Evolutionary conservation across 2,329 filamentous ascomycete genomes (phyloP).

Genomic region (Penicillium sp.): DNA sequence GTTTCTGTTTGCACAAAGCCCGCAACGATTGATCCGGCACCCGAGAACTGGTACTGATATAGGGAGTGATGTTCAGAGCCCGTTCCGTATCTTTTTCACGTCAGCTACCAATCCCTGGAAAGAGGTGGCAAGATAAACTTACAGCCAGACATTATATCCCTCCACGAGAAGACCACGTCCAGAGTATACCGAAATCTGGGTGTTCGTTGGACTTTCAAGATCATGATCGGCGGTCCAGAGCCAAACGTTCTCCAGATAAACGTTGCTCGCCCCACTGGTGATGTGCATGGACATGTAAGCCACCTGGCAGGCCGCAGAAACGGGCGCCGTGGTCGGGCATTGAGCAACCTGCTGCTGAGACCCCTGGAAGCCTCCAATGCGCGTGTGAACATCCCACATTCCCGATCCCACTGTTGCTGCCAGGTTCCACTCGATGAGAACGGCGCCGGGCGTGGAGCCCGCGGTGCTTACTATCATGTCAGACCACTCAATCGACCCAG

Average conservation of each 20-base stretch:
- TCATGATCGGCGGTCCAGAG: constrained; percentile 59
- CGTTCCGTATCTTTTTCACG: constrained; percentile 39
- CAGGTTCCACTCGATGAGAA: constrained; percentile 74
- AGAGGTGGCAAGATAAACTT: constrained; percentile 16
- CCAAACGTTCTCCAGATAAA: constrained; percentile 56
- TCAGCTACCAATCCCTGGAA: constrained; percentile 4
- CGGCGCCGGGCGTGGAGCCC: constrained; percentile 67
- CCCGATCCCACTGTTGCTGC: constrained; percentile 51
- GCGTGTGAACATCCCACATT: constrained; percentile 60
- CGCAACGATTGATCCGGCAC: constrained; percentile 33
- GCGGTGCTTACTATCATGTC: constrained; percentile 72
- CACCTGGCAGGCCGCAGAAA: constrained; percentile 37
- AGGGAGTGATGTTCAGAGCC: constrained; percentile 50
- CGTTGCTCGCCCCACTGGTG: constrained; percentile 30
- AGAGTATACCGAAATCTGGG: constrained; percentile 55
- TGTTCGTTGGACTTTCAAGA: constrained; percentile 52
- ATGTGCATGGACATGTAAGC: constrained; percentile 44
- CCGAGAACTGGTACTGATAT: constrained; percentile 52
- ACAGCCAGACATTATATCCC: constrained; percentile 44
- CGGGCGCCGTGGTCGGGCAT: constrained; percentile 45
- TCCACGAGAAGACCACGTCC: constrained; percentile 57
- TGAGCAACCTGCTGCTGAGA: constrained; percentile 47
- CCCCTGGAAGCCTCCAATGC: constrained; percentile 55
- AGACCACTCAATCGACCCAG: constrained; percentile 68
- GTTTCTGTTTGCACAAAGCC: constrained; percentile 45